Base-by-base conservation (phyloP, 2,329 filamentous ascomycete genomes). In the Cercospora janseana region DNA sequence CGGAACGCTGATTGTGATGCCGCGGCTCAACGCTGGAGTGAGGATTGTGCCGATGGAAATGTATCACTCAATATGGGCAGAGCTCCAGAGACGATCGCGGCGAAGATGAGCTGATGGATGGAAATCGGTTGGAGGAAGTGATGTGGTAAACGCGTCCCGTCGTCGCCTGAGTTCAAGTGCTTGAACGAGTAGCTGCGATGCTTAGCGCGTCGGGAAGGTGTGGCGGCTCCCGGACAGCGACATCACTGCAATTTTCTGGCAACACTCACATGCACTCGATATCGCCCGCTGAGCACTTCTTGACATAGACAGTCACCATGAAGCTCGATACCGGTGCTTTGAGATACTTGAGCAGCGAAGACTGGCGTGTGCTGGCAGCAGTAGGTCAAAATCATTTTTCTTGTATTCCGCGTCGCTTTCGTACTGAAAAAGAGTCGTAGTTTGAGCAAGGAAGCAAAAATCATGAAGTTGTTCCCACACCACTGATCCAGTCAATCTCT, bases 401-500 rank as follows among this genome's bases (percentile, higher is more conserved):
- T 26, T 12, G 5, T 26, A 15, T 34, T 28, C 18, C 10, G 4
- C 6, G 3, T 5, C 9, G 15, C 6, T 24, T 38, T 42, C 23
- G 31, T 49, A 48, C 49, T 54, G 38, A 56, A 42, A 55, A 46
- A 21, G 23, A 41, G 47, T 42, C n/a, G 54, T 70, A 95, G 90
- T 88, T 94, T 63, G 93, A 98, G 71, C 84, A 85, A 72, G 92
- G 91, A 65, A 94, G 87, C 72, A 91, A 88, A 70, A 97, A 97
- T 73, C 93, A 98, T 75, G 93, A 98, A 73, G 80, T 98, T 50
- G 92, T 98, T 2, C 93, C 93, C 6, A 97, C 92, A 10, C 76
- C 88, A 3, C 71, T 97, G 58, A 97, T 98, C 59, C 83, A 86
- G 51, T 87, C 88, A 65, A 79, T 95, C 20, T 83, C 92, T 5